Conservation (phyloP, 1,284 basidiomycete species). For the Fomitopsis pinicola region DNA sequence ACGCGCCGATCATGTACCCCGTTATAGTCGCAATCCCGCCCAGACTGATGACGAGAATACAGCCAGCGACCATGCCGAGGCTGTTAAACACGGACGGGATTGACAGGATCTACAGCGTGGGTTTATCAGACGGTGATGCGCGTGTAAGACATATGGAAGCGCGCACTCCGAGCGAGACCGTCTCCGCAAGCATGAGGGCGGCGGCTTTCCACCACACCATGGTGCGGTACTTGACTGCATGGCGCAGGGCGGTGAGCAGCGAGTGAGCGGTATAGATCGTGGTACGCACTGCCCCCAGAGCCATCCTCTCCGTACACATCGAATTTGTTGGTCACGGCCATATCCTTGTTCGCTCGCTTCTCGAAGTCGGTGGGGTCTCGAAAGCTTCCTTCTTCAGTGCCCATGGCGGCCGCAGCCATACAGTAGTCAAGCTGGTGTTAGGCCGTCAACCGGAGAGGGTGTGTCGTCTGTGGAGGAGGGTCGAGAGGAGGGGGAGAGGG, state of each 20-base stretch:
- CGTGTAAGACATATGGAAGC: background rate
- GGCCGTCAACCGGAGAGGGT: background rate
- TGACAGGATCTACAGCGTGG: constrained; percentile 22
- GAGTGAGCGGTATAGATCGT: background rate
- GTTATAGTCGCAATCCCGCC: constrained; percentile 25
- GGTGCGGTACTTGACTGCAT: constrained; percentile 28
- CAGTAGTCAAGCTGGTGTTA: background rate
- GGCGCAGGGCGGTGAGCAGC: background rate
- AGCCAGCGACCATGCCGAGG: constrained; percentile 27
- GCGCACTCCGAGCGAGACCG: constrained; percentile 27
- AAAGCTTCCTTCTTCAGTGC: background rate
- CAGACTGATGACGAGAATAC: constrained; percentile 26
- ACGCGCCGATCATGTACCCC: constrained; percentile 26
- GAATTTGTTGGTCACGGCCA: constrained; percentile 1
- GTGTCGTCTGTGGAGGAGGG: background rate
- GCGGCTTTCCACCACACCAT: constrained; percentile 33
- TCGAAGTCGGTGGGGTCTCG: background rate
- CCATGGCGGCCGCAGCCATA: background rate
- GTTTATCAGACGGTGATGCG: background rate
- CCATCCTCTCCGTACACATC: constrained; percentile 14
- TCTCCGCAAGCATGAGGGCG: constrained; percentile 30
- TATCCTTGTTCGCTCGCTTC: background rate
- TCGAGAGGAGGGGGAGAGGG: background rate
- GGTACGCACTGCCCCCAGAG: constrained; percentile 14
- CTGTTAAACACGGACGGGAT: constrained; percentile 27